phyloP scores from a whole-genome alignment of 192 early-diverging fungal genomes.

The Borealophlyctis nickersoniae region DNA sequence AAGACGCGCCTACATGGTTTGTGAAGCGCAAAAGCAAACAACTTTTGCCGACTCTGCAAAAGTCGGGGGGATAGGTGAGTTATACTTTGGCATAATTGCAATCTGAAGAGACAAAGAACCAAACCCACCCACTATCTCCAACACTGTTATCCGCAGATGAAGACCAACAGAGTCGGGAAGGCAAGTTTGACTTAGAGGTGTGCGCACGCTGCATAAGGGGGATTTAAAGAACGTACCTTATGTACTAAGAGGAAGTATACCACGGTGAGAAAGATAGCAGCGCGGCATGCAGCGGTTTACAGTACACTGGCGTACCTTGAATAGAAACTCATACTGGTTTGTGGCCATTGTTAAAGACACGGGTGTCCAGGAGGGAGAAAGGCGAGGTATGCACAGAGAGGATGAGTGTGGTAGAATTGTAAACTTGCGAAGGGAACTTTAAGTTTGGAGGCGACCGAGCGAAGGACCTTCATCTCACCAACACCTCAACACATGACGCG shows the following conservation, averaged over 20 bases:
- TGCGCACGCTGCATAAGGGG: not conserved
- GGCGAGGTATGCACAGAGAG: too few species aligned
- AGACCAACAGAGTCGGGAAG: not conserved
- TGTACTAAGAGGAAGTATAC: not conserved
- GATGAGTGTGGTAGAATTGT: too few species aligned
- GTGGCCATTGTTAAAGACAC: slow-evolving; percentile 11
- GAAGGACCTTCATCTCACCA: too few species aligned
- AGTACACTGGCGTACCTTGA: slow-evolving; percentile 1
- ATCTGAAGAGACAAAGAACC: not conserved
- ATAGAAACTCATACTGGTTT: slow-evolving; percentile 5
- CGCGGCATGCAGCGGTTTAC: not conserved
- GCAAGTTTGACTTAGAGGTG: not conserved
- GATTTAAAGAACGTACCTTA: not conserved
- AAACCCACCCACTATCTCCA: slow-evolving; percentile 34
- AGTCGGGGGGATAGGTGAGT: not conserved
- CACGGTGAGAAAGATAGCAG: not conserved
- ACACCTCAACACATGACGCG: too few species aligned
- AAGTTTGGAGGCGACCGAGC: too few species aligned
- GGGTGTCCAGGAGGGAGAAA: too few species aligned
- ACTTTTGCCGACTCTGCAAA: slow-evolving; percentile 40
- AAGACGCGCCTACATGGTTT: slow-evolving; percentile 30
- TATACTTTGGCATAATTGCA: not conserved
- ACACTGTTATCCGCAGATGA: slow-evolving; percentile 30
- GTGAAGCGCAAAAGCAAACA: slow-evolving; percentile 43
- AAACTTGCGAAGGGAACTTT: too few species aligned